Evolutionary conservation across 2,329 filamentous ascomycete species (phyloP).

Genomic region (Ascochyta pisi): DNA sequence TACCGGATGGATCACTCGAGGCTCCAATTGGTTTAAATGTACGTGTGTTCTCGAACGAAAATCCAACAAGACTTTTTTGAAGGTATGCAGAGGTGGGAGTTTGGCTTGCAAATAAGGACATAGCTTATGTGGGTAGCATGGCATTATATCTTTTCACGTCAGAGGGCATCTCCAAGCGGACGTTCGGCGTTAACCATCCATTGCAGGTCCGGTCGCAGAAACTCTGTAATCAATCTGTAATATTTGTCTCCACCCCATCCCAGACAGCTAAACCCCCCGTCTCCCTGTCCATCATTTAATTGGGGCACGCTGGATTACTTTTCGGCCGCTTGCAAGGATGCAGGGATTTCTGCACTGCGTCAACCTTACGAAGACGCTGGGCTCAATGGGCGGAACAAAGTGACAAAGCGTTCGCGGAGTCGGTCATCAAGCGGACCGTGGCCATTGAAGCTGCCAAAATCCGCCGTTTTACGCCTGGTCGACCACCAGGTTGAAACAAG

Average conservation of each 20-base stretch:
- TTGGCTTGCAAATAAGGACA: conserved; percentile 38
- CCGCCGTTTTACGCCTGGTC: conserved; percentile 20
- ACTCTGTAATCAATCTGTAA: conserved; percentile 30
- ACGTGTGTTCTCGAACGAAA: conserved; percentile 11
- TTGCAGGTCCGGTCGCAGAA: conserved; percentile 7
- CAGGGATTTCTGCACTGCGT: conserved; percentile 43
- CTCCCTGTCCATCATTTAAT: conserved; percentile 39
- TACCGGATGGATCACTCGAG: conserved; percentile 2
- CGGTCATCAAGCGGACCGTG: conserved; percentile 40
- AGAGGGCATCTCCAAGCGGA: conserved; percentile 46
- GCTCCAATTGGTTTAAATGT: conserved; percentile 10
- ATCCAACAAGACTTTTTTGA: conserved; percentile 11
- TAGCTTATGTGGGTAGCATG: conserved; percentile 41
- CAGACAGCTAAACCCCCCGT: conserved; percentile 38
- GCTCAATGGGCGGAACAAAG: conserved; percentile 32
- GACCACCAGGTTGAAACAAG: conserved; percentile 24
- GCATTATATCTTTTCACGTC: conserved; percentile 51
- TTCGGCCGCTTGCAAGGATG: conserved; percentile 39
- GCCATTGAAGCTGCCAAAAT: conserved; percentile 25
- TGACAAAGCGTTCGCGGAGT: conserved; percentile 46
- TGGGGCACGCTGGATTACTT: conserved; percentile 44
- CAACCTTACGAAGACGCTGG: conserved; percentile 47
- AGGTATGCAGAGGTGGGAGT: conserved; percentile 28
- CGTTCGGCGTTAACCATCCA: conserved; percentile 35
- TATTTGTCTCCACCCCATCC: conserved; percentile 31